These are phyloP conservation scores for Mycena kentingensis DNA, from an alignment of 768 basidiomycete genomes.

Conservation along the genomic window DNA sequence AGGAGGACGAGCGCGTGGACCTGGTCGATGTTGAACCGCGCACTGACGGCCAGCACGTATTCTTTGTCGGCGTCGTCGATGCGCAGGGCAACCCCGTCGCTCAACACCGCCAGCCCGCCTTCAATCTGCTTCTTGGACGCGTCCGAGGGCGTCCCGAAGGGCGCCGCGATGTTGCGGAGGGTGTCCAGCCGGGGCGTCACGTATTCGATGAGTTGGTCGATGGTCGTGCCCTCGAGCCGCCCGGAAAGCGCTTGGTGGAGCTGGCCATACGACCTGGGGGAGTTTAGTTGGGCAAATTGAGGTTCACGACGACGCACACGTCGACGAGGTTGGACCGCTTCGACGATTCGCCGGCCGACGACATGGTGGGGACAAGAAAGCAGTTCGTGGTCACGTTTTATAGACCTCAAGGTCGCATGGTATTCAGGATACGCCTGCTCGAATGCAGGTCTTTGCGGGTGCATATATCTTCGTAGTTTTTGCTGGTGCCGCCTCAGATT, in stretches of 20 bases:
- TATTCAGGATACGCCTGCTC: no score
- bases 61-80: slow-evolving; percentile 74
- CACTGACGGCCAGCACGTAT: slow-evolving; percentile 70
- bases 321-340: slow-evolving; percentile 73
- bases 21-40: slow-evolving; percentile 75
- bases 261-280: slow-evolving; percentile 32
- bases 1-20: slow-evolving; percentile 75
- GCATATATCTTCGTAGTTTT: no score
- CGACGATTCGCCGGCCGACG: slow-evolving; percentile 49
- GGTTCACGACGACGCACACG: slow-evolving; percentile 47
- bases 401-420: no score
- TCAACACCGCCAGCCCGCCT: slow-evolving; percentile 66
- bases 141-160: slow-evolving; percentile 70
- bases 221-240: slow-evolving; percentile 56
- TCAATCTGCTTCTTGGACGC: slow-evolving; percentile 69
- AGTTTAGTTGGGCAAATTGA: slow-evolving; percentile 1
- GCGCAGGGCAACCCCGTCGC: slow-evolving; percentile 60
- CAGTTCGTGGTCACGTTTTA: slow-evolving; percentile 28
- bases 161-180: slow-evolving; percentile 57
- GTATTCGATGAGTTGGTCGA: slow-evolving; percentile 61
- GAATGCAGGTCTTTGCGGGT: no score
- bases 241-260: slow-evolving; percentile 63
- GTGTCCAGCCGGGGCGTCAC: slow-evolving; percentile 58
- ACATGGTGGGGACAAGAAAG: slow-evolving; percentile 33
- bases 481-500: no score